Evolutionary conservation across 192 early-diverging fungal genomes (phyloP), one percentile per base, ranked within the genome.

Genomic region (Umbelopsis sp.): DNA sequence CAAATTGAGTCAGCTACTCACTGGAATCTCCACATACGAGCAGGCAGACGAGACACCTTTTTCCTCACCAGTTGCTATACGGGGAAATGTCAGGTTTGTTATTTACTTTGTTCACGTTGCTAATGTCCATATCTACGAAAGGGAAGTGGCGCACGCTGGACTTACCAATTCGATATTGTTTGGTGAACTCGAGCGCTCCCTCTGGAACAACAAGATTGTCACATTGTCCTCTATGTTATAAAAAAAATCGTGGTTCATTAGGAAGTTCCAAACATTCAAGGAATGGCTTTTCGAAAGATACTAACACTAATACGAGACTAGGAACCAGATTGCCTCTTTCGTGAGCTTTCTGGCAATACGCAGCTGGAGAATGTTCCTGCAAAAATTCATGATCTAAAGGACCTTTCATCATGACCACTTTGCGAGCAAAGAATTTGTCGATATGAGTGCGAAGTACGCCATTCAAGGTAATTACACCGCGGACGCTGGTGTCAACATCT

Each of bases 401-500:
- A 2, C 33, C 55, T 16, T 61, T 61, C 55, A 61, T 61, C 67
- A 68, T 68, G 7, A 58, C 67, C 13, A 73, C 50, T 7, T 58
- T 25, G 11, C 52, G 18, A 10, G 66, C 21, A 74, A 78, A 78
- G 21, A 61, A 74, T n/a, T 61, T 22, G 3, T 35, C 66, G 37
- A 6, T 37, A 18, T 41, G 49, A 21, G 71, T 46, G 25, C 70
- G 68, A 46, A 79, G 16, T 16, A 46, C 70, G 44, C 68, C 77
- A 67, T 51, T 79, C 8, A 79, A 20, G 18, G 50, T 50, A 10
- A 79, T 30, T 0, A 79, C 72, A n/a, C 70, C 77, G 23, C 55
- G 51, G 0, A 79, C 73, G 27, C 50, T 49, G 3, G 77, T 79
- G 66, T 79, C 77, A 11, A 71, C 53, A 21, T 64, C 45, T 30